Evolutionary conservation across 225 moss, liverwort and hornwort species (phyloP), one percentile per base, ranked within the genome.

Genomic region (Bryoerythrophyllum caledonicum): DNA sequence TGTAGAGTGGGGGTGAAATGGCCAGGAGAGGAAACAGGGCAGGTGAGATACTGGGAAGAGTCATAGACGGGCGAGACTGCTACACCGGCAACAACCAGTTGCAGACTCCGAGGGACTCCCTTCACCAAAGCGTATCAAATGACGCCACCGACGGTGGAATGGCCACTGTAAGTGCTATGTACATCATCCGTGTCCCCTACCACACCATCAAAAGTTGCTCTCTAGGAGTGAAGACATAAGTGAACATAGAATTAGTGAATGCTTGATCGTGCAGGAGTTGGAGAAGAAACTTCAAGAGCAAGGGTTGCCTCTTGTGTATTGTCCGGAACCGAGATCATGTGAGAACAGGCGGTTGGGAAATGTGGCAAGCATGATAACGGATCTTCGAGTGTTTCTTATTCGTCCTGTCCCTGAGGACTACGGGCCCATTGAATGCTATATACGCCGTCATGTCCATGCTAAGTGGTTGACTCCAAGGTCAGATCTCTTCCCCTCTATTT

Each of bases 271-370:
- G 79, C 82, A 97, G 97, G 93, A 93, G 43, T 74, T 97, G 68
- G 94, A 94, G 80, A 90, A 72, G 68, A 90, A 91, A 78, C 57
- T 99, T 7, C 74, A 83, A 63, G 91, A 94, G 72, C 93, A 93
- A 83, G 97, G 97, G 9, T 82, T 99, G 27, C 86, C 87, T 16
- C 97, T 85, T 30, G 74, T 93, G n/a, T 99, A 91, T 72, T 85
- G 87, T 61, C 93, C 94, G 37, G 70, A 93, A 35, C 75, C 79
- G 49, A 73, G 21, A 49, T 49, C 48, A 6, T 55, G 62, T 76
- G 78, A 37, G 54, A 60, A 52, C 63, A 76, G 14, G n/a, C 65
- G 80, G 30, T 55, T 84, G 41, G 57, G 73, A 21, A 76, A 64
- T 71, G 56, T 92, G 49, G 43, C 83, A 76, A 79, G 37, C 74